Conservation (phyloP, 1,284 basidiomycete genomes). For the Mycena sp. region DNA sequence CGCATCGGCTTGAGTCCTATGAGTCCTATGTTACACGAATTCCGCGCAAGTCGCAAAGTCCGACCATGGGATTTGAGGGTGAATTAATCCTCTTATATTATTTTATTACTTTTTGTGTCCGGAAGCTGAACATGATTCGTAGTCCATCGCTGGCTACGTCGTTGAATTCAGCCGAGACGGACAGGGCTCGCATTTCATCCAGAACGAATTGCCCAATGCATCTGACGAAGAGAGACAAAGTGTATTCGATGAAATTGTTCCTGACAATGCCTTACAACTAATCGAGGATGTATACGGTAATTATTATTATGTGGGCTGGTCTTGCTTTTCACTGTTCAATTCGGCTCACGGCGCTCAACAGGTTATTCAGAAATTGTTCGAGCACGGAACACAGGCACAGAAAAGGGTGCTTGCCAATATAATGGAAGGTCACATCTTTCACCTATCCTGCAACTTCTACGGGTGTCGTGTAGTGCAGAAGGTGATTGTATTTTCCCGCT, state of each 20-base stretch:
- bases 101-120: slow-evolving; percentile 4
- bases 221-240: slow-evolving; percentile 81
- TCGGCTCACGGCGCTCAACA: slow-evolving; percentile 45
- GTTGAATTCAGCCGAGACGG: slow-evolving; percentile 96
- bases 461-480: slow-evolving; percentile 94
- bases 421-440: slow-evolving; percentile 86
- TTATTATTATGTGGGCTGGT: slow-evolving; percentile 68
- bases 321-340: slow-evolving; percentile 9
- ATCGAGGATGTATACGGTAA: slow-evolving; percentile 98
- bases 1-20: slow-evolving; percentile 45
- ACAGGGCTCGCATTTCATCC: slow-evolving; percentile 91
- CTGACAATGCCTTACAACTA: slow-evolving; percentile 79
- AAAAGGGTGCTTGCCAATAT: slow-evolving; percentile 77
- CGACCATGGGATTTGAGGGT: slow-evolving; percentile 86
- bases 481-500: slow-evolving; percentile 52
- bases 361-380: slow-evolving; percentile 96
- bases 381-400: slow-evolving; percentile 86
- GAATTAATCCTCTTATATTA: slow-evolving; percentile 34
- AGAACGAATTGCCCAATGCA: slow-evolving; percentile 85
- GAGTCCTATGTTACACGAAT: slow-evolving; percentile 85
- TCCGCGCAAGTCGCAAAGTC: slow-evolving; percentile 76
- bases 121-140: slow-evolving; percentile 28
- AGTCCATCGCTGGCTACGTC: slow-evolving; percentile 90
- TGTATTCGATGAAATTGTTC: slow-evolving; percentile 93
- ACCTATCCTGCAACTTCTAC: slow-evolving; percentile 93